Evolutionary conservation across 2,329 filamentous ascomycete genomes (phyloP).

Genomic region (Ceratocystis albifundus): DNA sequence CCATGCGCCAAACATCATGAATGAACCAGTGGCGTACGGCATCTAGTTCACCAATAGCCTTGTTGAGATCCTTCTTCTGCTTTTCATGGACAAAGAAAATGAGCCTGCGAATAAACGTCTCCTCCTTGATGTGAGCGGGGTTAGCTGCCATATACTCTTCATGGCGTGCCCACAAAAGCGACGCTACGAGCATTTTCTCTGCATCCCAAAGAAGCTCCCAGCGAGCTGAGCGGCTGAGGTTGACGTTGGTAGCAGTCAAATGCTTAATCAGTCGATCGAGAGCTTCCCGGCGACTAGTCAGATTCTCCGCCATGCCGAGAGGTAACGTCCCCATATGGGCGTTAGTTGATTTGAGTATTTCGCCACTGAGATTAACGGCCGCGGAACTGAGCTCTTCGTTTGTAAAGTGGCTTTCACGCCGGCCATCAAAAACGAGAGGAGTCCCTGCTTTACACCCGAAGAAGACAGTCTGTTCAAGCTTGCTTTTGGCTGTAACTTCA

Average conservation of each 20-base stretch:
- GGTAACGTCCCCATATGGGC: constrained; percentile 61
- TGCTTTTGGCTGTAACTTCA: constrained; percentile 68
- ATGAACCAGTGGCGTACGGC: constrained; percentile 78
- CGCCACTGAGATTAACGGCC: constrained; percentile 64
- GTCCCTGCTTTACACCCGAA: constrained; percentile 73
- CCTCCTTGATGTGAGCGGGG: constrained; percentile 43
- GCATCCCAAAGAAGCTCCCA: constrained; percentile 83
- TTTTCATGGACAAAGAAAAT: constrained; percentile 64
- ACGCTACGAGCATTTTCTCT: constrained; percentile 75
- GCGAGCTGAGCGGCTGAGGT: constrained; percentile 54
- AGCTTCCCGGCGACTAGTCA: constrained; percentile 60
- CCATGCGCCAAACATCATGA: constrained; percentile 58
- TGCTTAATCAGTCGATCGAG: constrained; percentile 64
- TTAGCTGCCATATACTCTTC: constrained; percentile 54
- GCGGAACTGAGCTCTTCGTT: constrained; percentile 62
- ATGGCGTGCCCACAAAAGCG: constrained; percentile 68
- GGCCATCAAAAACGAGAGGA: constrained; percentile 71
- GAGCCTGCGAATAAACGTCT: constrained; percentile 42
- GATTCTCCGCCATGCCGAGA: constrained; percentile 69
- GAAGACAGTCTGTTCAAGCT: constrained; percentile 89
- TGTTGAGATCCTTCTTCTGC: constrained; percentile 56
- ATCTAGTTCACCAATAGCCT: constrained; percentile 60
- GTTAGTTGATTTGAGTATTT: constrained; percentile 68
- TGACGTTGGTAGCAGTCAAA: constrained; percentile 52
- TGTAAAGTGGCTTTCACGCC: constrained; percentile 54